Base-by-base conservation (phyloP, 345 rosid genomes). In the Syzygium oleosum region DNA sequence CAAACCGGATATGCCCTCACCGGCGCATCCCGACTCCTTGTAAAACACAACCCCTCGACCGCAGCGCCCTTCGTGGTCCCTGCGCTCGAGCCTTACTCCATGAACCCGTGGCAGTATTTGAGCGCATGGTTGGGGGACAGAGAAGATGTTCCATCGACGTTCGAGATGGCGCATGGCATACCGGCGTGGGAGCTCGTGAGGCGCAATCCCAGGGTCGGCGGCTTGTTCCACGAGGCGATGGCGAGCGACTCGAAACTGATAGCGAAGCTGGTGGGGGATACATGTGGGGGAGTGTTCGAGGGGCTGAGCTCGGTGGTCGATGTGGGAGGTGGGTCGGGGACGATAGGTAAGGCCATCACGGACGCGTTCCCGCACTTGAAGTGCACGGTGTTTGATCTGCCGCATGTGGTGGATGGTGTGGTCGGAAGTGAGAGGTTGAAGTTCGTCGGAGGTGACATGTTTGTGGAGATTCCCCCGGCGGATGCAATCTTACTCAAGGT, bases 381-480 rank as follows among this genome's bases (percentile, higher is more conserved):
- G 14, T 91, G 92, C 86, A 88, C 87, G 3, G 92, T 90, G 3
- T 38, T 91, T 2, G 89, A 91, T 86, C 87, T 51, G 54, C 79
- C 86, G 13, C 87, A 65, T 17, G 90, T 88, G 53, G 91, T 91
- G 25, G 87, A 85, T 21, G 91, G 84, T 23, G 85, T 89, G 87
- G 58, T 85, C 59, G 93, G 86, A 3, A 38, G 51, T 11, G 51
- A 59, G 5, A 91, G 91, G 61, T 85, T 92, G 89, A 90, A 65
- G 34, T 93, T 52, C 56, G 68, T 91, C 34, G 90, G 56, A 51
- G 93, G 94, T 2, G 89, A 92, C 84, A 91, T 93, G 94, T 88
- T 92, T 52, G 56, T 80, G 21, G 49, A 55, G 9, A 59, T 93
- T 58, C 94, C 94, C 8, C 19, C 88, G 3, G 93, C 91, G 9